Conservation (phyloP, 1,284 basidiomycete genomes). For the Heterobasidion annosum region DNA sequence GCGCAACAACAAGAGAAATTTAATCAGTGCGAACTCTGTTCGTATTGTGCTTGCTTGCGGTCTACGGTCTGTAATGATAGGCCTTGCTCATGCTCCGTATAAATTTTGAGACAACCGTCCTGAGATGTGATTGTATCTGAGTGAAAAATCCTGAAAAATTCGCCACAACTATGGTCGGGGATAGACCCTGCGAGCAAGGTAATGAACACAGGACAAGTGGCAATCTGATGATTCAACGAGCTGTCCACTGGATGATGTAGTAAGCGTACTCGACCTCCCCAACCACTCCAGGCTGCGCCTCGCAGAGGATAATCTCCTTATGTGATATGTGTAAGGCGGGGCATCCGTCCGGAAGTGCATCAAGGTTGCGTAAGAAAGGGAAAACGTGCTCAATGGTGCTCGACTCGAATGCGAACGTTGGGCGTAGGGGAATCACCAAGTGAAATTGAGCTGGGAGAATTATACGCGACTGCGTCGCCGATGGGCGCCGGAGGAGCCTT, state of each 20-base stretch:
- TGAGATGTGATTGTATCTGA: no score
- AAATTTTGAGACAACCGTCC: no score
- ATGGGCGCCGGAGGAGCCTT: slow-evolving; percentile 32
- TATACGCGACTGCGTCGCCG: background rate
- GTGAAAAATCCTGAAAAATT: no score
- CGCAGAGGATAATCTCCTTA: slow-evolving; percentile 48
- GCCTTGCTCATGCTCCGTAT: no score
- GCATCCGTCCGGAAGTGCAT: slow-evolving; percentile 1
- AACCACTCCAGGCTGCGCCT: slow-evolving; percentile 27
- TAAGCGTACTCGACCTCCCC: slow-evolving; percentile 55
- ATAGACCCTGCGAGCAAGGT: no score
- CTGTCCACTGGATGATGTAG: slow-evolving; percentile 60
- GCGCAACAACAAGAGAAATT: no score
- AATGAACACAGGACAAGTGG: no score
- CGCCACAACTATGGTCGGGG: no score
- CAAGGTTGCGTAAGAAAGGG: slow-evolving; percentile 12
- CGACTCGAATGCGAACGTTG: slow-evolving; percentile 54
- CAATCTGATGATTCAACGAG: background rate
- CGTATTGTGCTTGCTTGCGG: no score
- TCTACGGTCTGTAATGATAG: no score
- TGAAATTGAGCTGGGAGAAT: slow-evolving; percentile 41
- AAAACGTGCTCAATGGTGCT: slow-evolving; percentile 52
- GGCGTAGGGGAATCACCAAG: slow-evolving; percentile 65
- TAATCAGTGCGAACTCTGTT: no score
- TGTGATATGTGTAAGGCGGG: slow-evolving; percentile 30